Conservation (phyloP, 73 alveolate species). For the Vitrella brassicaformis region DNA sequence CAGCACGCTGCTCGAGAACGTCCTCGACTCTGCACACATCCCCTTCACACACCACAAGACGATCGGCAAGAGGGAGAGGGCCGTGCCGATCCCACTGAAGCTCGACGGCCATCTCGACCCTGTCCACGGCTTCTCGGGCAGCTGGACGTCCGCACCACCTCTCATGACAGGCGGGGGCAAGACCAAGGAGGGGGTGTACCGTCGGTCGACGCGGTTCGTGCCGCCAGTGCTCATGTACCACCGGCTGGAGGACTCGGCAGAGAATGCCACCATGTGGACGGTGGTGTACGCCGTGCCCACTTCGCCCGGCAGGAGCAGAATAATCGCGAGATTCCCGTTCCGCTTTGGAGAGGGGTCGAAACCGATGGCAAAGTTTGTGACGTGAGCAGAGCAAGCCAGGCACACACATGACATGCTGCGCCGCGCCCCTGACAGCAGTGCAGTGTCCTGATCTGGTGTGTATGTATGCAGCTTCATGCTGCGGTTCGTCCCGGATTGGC, state of each 20-base stretch:
- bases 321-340: background rate
- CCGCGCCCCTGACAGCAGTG: background rate
- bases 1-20: conserved; percentile 9
- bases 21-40: conserved; percentile 23
- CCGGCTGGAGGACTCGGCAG: background rate
- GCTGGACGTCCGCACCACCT: background rate
- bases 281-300: conserved; percentile 14
- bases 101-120: background rate
- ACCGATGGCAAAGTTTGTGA: background rate
- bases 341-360: background rate
- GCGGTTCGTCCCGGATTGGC: conserved; percentile 7
- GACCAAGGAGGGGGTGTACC: background rate
- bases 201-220: background rate
- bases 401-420: background rate
- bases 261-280: conserved; percentile 5
- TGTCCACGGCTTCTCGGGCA: background rate
- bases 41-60: conserved; percentile 34
- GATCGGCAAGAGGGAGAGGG: conserved; percentile 11
- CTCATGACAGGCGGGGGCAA: background rate
- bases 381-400: background rate
- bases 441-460: background rate
- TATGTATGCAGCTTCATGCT: background rate
- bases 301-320: conserved; percentile 12
- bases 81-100: conserved; percentile 2
- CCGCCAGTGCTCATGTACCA: conserved; percentile 2